Evolutionary conservation across 805 yeast genomes (phyloP), one percentile per base, ranked within the genome.

Genomic region (Kodamaea kaohsiungensis): DNA sequence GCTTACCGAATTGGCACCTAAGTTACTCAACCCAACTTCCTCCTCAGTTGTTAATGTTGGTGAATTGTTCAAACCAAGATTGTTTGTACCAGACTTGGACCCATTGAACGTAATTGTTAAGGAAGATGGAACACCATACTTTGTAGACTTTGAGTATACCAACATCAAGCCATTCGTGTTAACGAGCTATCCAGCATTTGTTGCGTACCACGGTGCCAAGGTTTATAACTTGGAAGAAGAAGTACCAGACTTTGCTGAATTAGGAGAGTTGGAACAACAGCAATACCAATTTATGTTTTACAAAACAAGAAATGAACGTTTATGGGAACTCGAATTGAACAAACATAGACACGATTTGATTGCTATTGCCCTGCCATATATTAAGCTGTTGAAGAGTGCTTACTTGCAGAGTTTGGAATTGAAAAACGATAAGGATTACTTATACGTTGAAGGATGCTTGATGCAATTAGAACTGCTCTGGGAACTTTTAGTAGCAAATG

Each of bases 301-400:
- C 62, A 85, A 93, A 71, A 92, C 98, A 4, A 86, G 97, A 78
- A 91, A 92, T 68, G 96, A 93, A 71, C 86, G 88, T 61, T 71
- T 88, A 54, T 93, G 96, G 92, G 98, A 93, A 71, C 72, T 82
- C 56, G 82, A 86, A 22, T 76, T 92, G 61, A 89, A 88, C 63
- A 81, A 82, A 47, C 78, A 79, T 46, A 77, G 82, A 53, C 86
- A 84, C 58, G 82, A 84, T 45, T 78, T 92, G 57, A 84, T 93
- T 59, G 88, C 89, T 10, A 84, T 93, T 19, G 91, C 91, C 59
- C 85, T 89, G 7, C 89, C 95, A 1, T 97, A 97, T 33, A 76
- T 88, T 57, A 93, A 92, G 72, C 74, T 84, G 56, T 75, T 88
- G 61, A 87, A 85, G 66, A 75, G 80, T 13, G 87, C 91, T 22